These are phyloP conservation scores for Meyerozyma sp. DNA, from an alignment of 1,139 yeast genomes.

Conservation along the genomic window DNA sequence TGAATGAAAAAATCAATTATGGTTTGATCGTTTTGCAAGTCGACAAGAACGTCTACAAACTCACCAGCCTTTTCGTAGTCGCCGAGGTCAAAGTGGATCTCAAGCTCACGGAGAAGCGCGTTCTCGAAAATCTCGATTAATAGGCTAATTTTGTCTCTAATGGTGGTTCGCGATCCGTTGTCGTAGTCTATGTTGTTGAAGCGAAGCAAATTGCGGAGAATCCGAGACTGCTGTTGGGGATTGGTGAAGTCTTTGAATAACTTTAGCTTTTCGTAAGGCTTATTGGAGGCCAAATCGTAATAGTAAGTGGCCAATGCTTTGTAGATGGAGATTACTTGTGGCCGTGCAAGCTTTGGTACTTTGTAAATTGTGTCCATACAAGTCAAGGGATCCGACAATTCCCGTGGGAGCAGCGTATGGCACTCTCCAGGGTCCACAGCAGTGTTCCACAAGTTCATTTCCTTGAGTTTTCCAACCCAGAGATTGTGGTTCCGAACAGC, in stretches of 20 bases:
- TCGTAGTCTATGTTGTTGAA: slow-evolving; percentile 36
- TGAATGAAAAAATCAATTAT: slow-evolving; percentile 43
- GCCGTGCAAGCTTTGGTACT: slow-evolving; percentile 37
- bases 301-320: slow-evolving; percentile 40
- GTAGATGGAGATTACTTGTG: slow-evolving; percentile 39
- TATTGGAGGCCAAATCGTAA: slow-evolving; percentile 40
- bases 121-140: slow-evolving; percentile 70
- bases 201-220: slow-evolving; percentile 34
- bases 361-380: slow-evolving; percentile 35
- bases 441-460: slow-evolving; percentile 45
- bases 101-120: slow-evolving; percentile 69
- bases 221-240: slow-evolving; percentile 46
- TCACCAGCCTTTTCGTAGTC: slow-evolving; percentile 36
- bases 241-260: slow-evolving; percentile 43
- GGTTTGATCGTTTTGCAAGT: slow-evolving; percentile 38
- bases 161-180: slow-evolving; percentile 27
- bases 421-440: slow-evolving; percentile 9
- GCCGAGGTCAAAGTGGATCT: slow-evolving; percentile 48
- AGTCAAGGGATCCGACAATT: slow-evolving; percentile 27
- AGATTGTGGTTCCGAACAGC: slow-evolving; percentile 35
- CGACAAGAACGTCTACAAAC: slow-evolving; percentile 32
- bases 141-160: slow-evolving; percentile 46
- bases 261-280: slow-evolving; percentile 40
- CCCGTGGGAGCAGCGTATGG: slow-evolving; percentile 1
- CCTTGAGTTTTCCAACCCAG: slow-evolving; percentile 49